These are phyloP conservation scores for Tuber aestivum DNA, from an alignment of 495 filamentous ascomycete species.

Conservation along the genomic window DNA sequence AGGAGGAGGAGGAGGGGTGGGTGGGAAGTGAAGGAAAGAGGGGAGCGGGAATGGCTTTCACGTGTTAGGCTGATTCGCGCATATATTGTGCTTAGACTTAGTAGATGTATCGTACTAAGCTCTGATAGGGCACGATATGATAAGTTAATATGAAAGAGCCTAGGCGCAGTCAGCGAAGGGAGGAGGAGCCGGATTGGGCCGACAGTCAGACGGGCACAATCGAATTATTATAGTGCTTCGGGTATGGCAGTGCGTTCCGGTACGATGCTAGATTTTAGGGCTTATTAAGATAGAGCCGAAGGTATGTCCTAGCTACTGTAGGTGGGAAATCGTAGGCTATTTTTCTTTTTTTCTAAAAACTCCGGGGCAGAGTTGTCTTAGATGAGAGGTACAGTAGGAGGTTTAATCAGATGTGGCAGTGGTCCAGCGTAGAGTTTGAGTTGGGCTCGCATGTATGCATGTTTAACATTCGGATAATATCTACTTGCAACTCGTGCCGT, in stretches of 20 bases:
- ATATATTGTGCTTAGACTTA: background rate
- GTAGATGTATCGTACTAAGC: background rate
- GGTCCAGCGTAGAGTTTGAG: background rate
- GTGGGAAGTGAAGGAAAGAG: background rate
- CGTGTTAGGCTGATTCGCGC: background rate
- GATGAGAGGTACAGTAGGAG: background rate
- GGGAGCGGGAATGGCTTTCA: background rate
- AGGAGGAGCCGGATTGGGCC: background rate
- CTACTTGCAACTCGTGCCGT: background rate
- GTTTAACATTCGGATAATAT: background rate
- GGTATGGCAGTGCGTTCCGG: background rate
- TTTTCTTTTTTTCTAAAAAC: background rate
- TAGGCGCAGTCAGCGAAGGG: background rate
- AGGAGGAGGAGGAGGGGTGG: background rate
- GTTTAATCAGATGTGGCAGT: background rate
- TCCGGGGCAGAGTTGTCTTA: background rate
- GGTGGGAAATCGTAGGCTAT: background rate
- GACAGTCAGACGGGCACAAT: constrained; percentile 2
- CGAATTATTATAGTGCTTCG: background rate
- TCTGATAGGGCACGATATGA: background rate
- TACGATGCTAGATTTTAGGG: background rate
- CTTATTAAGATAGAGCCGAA: background rate
- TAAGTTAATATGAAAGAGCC: background rate
- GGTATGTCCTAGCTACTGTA: background rate
- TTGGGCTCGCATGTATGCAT: background rate